Evolutionary conservation across 495 filamentous ascomycete species (phyloP).

Genomic region (Ramalina intermedia): DNA sequence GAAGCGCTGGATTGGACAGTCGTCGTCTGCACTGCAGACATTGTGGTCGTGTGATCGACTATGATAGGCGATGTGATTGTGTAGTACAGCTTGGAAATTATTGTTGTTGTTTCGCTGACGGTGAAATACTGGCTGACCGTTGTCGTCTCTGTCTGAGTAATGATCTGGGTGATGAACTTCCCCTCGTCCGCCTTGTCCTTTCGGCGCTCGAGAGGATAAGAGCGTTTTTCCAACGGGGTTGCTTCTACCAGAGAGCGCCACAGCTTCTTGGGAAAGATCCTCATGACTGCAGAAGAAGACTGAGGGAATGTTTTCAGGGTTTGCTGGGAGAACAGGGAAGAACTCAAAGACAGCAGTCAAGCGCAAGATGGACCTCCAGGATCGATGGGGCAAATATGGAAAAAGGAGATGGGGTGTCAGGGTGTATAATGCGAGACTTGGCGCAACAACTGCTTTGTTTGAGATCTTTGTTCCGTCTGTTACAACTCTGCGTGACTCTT

Average conservation of each 20-base stretch:
- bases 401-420: too few relatives aligned
- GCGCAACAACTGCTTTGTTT: conserved; percentile 1
- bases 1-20: neutral
- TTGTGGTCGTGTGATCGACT: neutral
- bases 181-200: neutral
- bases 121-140: neutral
- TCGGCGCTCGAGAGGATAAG: neutral
- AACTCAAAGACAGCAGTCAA: neutral
- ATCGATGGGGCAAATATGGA: too few relatives aligned
- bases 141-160: too few relatives aligned
- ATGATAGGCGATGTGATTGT: neutral
- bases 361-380: neutral
- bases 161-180: too few relatives aligned
- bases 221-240: neutral
- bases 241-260: neutral
- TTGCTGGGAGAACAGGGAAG: neutral
- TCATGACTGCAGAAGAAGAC: neutral
- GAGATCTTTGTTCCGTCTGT: conserved; percentile 1
- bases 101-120: neutral
- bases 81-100: neutral
- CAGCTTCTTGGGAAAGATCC: neutral
- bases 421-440: neutral
- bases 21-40: neutral
- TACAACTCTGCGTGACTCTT: neutral
- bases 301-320: neutral